A percentile compares a stretch with the other conserved stretches of the same genome.
phyloP scores from a whole-genome alignment of 805 yeast species.

The Debaryomyces maramus region DNA sequence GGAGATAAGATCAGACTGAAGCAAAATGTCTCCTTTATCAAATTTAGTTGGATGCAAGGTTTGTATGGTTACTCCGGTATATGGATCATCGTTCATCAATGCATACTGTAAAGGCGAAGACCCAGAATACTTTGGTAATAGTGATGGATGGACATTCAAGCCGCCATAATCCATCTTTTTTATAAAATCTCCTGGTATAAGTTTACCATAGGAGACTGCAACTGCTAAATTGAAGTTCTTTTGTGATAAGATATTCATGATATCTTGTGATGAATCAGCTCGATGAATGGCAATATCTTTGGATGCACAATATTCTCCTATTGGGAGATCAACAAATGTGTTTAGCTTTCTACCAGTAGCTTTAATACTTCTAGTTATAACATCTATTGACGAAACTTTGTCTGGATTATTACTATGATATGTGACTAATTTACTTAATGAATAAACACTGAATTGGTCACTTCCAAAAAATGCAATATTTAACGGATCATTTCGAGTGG shows the following conservation, averaged over 20 bases:
- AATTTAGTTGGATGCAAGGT: slow-evolving; percentile 85
- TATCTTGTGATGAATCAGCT: slow-evolving; percentile 52
- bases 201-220: slow-evolving; percentile 89
- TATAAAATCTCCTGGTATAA: slow-evolving; percentile 69
- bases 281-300: slow-evolving; percentile 40
- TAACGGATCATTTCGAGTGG: slow-evolving; percentile 8
- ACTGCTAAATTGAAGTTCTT: slow-evolving; percentile 60
- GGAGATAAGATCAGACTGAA: slow-evolving; percentile 49
- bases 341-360: slow-evolving; percentile 59
- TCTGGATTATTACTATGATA: slow-evolving; percentile 13
- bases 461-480: slow-evolving; percentile 74
- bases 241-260: slow-evolving; percentile 18
- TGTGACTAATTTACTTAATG: slow-evolving; percentile 43
- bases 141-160: slow-evolving; percentile 88
- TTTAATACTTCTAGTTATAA: slow-evolving; percentile 65
- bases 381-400: slow-evolving; percentile 46
- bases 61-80: slow-evolving; percentile 86
- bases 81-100: slow-evolving; percentile 56
- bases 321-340: slow-evolving; percentile 51
- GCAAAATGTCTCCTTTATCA: slow-evolving; percentile 72
- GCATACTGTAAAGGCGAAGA: slow-evolving; percentile 89
- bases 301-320: slow-evolving; percentile 40
- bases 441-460: slow-evolving; percentile 63
- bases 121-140: slow-evolving; percentile 80
- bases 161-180: slow-evolving; percentile 58